phyloP scores from a whole-genome alignment of 1,284 basidiomycete species.

The Ustilago trichophora region DNA sequence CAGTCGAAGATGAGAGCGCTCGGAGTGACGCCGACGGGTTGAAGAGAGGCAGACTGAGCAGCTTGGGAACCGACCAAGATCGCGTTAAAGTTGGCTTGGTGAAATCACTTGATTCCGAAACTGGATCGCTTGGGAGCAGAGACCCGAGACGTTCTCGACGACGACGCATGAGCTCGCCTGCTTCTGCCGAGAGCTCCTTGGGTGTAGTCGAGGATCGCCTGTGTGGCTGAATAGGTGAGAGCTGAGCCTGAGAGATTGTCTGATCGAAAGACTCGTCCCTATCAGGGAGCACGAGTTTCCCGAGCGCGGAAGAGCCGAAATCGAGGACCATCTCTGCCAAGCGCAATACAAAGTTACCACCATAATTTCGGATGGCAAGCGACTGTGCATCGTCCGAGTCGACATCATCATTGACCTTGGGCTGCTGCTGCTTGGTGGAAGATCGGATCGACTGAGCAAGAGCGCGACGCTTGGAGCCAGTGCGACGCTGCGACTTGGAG shows the following conservation, averaged over 20 bases:
- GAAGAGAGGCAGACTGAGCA: constrained; percentile 34
- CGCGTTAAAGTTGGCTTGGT: constrained; percentile 11
- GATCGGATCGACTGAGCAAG: not conserved
- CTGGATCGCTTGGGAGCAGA: constrained; percentile 5
- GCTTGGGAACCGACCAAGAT: constrained; percentile 36
- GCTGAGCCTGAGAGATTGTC: not conserved
- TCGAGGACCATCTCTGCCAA: constrained; percentile 42
- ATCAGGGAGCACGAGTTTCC: constrained; percentile 16
- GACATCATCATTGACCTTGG: constrained; percentile 2
- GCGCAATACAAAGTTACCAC: constrained; percentile 34
- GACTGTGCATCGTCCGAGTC: constrained; percentile 36
- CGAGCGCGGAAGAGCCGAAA: constrained; percentile 36
- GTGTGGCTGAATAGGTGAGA: constrained; percentile 18
- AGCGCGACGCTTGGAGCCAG: constrained; percentile 8
- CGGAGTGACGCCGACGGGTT: constrained; percentile 26
- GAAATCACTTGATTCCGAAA: not conserved
- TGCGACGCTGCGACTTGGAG: constrained; percentile 11
- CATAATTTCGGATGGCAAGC: constrained; percentile 23
- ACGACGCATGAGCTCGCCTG: constrained; percentile 28
- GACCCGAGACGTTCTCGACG: constrained; percentile 26
- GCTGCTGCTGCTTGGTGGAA: not conserved
- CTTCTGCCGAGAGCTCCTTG: constrained; percentile 29
- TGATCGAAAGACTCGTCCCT: constrained; percentile 1
- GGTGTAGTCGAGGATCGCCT: constrained; percentile 31
- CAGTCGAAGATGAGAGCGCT: constrained; percentile 21